Conservation (phyloP, 176 grass and related monocot genomes). For the Aegilops bicornis region DNA sequence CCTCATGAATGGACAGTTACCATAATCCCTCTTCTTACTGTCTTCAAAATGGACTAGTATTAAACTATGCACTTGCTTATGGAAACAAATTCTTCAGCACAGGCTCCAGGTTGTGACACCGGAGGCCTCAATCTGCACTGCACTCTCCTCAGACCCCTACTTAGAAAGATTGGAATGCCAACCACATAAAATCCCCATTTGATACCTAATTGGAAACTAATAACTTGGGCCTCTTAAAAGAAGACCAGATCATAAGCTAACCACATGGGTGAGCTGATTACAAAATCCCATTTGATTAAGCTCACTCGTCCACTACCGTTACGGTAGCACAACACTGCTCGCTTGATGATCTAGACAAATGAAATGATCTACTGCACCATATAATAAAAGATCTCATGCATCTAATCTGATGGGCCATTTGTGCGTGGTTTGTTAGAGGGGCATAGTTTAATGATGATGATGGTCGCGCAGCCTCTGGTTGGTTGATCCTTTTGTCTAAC, state of each 20-base stretch:
- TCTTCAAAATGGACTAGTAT: slow-evolving; percentile 1
- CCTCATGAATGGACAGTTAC: background rate
- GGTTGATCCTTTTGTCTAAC: background rate
- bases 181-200: background rate
- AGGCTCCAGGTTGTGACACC: background rate
- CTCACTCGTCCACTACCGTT: background rate
- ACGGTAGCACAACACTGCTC: background rate
- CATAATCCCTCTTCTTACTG: background rate
- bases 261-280: background rate
- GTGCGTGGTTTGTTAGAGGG: too few species aligned
- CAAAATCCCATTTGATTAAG: background rate
- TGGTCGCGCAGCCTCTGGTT: background rate
- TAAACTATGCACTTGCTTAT: background rate
- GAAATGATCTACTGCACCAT: background rate
- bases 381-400: background rate
- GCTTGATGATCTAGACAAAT: background rate
- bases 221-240: background rate
- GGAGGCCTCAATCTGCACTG: too few species aligned
- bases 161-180: background rate
- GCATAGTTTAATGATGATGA: too few species aligned
- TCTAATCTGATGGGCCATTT: background rate
- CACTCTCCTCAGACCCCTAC: too few species aligned
- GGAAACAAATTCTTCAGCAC: background rate
- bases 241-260: background rate
- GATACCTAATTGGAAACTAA: background rate